Evolutionary conservation across 2,329 filamentous ascomycete genomes (phyloP).

Genomic region (Escovopsis weberi): DNA sequence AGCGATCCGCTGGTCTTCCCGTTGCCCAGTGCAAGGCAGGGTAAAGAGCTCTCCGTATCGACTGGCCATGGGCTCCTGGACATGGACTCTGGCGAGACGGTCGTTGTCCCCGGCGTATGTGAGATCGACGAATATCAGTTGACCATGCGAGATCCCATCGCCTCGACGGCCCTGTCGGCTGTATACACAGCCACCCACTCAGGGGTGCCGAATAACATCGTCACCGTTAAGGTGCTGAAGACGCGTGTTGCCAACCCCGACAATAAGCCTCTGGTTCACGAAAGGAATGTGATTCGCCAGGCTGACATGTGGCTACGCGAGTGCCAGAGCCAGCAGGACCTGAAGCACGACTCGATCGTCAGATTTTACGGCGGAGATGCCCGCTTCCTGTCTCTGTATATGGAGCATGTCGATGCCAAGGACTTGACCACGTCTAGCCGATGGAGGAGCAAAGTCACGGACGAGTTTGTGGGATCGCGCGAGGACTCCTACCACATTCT

Average conservation of each 20-base stretch:
- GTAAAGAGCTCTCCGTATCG: constrained; percentile 30
- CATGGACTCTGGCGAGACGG: constrained; percentile 32
- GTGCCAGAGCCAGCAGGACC: constrained; percentile 38
- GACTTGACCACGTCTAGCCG: constrained; percentile 34
- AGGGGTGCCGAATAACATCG: constrained; percentile 35
- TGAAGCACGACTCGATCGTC: constrained; percentile 43
- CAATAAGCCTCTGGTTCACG: constrained; percentile 33
- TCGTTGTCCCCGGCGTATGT: constrained; percentile 32
- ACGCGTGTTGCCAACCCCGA: constrained; percentile 28
- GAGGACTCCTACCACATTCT: constrained; percentile 38
- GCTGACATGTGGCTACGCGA: constrained; percentile 47
- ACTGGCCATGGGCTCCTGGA: constrained; percentile 38
- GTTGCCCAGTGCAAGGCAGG: constrained; percentile 30
- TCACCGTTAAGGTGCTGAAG: constrained; percentile 48
- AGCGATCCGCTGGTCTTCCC: constrained; percentile 37
- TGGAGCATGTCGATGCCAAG: constrained; percentile 44
- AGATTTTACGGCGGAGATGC: constrained; percentile 44
- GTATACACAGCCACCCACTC: constrained; percentile 43
- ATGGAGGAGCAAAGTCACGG: constrained; percentile 33
- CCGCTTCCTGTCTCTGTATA: constrained; percentile 43
- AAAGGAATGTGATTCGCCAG: constrained; percentile 42
- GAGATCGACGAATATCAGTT: constrained; percentile 40
- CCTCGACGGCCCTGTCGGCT: constrained; percentile 37
- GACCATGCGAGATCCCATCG: constrained; percentile 42
- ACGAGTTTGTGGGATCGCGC: constrained; percentile 35